phyloP scores from a whole-genome alignment of 352 stramenopile genomes.

The Globisporangium recalcitrans region DNA sequence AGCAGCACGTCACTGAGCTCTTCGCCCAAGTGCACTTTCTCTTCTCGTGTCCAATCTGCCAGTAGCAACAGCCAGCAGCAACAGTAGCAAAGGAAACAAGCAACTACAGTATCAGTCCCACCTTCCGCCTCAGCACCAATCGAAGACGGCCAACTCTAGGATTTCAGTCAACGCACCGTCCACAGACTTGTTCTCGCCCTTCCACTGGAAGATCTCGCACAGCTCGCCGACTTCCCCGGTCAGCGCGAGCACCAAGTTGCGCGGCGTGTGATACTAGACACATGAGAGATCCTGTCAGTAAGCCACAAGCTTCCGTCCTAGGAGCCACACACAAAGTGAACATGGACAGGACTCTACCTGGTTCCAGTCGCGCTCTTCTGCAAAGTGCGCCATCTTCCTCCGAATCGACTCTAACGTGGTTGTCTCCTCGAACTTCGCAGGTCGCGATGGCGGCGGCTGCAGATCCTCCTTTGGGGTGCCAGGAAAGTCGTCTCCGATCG shows the following conservation, averaged over 20 bases:
- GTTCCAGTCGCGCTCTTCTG: conserved; percentile 59
- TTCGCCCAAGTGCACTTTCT: conserved; percentile 91
- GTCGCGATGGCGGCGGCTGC: background rate
- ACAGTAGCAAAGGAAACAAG: background rate
- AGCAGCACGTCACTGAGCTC: conserved; percentile 97
- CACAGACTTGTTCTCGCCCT: conserved; percentile 73
- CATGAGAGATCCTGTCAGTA: background rate
- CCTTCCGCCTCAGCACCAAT: background rate
- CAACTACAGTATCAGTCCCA: background rate
- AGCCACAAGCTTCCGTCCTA: background rate
- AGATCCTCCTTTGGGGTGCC: conserved; percentile 14
- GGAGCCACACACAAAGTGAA: background rate
- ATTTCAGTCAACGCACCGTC: conserved; percentile 26
- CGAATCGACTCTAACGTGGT: conserved; percentile 55
- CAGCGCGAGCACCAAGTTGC: conserved; percentile 93
- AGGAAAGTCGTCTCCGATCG: conserved; percentile 31
- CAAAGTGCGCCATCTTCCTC: conserved; percentile 47
- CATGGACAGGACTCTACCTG: conserved; percentile 27
- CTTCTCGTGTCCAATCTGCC: conserved; percentile 62
- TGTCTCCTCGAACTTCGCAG: conserved; percentile 42
- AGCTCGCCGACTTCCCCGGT: conserved; percentile 95
- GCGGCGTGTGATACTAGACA: conserved; percentile 54
- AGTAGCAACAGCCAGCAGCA: conserved; percentile 1
- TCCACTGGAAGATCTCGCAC: conserved; percentile 94
- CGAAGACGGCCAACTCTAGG: background rate